These are phyloP conservation scores for Aureobasidium sp. DNA, from an alignment of 2,329 filamentous ascomycete species.

Conservation along the genomic window DNA sequence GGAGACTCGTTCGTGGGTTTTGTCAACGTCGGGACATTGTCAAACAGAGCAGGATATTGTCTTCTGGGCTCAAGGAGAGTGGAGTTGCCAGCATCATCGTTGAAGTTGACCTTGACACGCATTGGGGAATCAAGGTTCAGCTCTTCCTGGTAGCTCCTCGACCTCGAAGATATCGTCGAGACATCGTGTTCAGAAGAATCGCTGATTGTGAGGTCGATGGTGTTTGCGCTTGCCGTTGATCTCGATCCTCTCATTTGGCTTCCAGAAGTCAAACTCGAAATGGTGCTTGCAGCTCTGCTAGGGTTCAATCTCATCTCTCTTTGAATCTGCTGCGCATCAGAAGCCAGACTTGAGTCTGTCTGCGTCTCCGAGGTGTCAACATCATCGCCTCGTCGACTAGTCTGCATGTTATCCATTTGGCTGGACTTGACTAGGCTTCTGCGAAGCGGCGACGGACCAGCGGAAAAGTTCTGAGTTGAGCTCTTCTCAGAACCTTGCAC, in stretches of 20 bases:
- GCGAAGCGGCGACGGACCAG: conserved; percentile 22
- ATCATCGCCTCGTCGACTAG: background rate
- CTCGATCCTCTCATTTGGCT: background rate
- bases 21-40: conserved; percentile 9
- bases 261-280: conserved; percentile 1
- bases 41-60: conserved; percentile 25
- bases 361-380: background rate
- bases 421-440: conserved; percentile 23
- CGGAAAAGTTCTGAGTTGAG: background rate
- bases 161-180: conserved; percentile 3
- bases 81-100: conserved; percentile 24
- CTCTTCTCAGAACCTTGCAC: background rate
- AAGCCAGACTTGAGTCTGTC: conserved; percentile 22
- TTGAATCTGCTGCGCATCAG: conserved; percentile 26
- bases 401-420: conserved; percentile 18
- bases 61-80: conserved; percentile 15
- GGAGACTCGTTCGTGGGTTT: background rate
- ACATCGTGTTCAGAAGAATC: conserved; percentile 14
- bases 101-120: conserved; percentile 31
- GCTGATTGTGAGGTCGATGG: background rate
- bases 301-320: conserved; percentile 20
- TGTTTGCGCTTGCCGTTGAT: background rate
- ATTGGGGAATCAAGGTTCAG: conserved; percentile 30
- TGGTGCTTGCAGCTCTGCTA: background rate
- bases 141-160: conserved; percentile 29